Evolutionary conservation across 352 stramenopile species (phyloP).

Genomic region (Globisporangium canariense): DNA sequence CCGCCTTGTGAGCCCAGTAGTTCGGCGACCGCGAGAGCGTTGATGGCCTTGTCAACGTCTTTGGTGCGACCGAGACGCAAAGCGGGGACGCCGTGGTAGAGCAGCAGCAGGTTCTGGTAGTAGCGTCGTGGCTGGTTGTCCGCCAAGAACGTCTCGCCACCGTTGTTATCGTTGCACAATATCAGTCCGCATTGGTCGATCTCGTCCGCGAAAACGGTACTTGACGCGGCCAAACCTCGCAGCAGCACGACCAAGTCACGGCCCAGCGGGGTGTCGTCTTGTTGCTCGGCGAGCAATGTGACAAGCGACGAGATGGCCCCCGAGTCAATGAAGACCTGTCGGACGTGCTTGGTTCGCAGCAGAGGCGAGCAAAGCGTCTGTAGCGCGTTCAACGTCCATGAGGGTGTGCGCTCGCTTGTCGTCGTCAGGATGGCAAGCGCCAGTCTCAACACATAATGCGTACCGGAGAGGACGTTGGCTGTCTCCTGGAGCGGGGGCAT

Average conservation of each 20-base stretch:
- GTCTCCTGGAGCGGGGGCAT: not conserved
- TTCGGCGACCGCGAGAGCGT: not conserved
- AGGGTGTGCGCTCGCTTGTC: not conserved
- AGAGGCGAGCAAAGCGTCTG: not conserved
- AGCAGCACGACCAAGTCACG: not conserved
- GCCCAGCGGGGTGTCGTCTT: not conserved
- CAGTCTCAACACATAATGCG: not conserved
- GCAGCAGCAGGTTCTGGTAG: not conserved
- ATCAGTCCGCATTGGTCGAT: not conserved
- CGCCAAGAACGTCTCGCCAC: not conserved
- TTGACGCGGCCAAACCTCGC: not conserved
- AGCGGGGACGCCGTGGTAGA: not conserved
- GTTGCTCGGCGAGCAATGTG: not conserved
- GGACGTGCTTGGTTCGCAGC: not conserved
- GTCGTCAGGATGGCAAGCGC: not conserved
- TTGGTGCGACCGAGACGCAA: not conserved
- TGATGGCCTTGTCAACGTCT: not conserved
- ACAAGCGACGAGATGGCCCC: not conserved
- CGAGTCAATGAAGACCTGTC: not conserved
- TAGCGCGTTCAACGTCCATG: not conserved
- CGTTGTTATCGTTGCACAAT: not conserved
- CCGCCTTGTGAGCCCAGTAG: not conserved
- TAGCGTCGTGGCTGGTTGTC: not conserved
- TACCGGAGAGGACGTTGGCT: not conserved
- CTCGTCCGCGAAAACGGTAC: not conserved